Evolutionary conservation across 306 rosid genomes (phyloP).

Genomic region (Malus fusca): DNA sequence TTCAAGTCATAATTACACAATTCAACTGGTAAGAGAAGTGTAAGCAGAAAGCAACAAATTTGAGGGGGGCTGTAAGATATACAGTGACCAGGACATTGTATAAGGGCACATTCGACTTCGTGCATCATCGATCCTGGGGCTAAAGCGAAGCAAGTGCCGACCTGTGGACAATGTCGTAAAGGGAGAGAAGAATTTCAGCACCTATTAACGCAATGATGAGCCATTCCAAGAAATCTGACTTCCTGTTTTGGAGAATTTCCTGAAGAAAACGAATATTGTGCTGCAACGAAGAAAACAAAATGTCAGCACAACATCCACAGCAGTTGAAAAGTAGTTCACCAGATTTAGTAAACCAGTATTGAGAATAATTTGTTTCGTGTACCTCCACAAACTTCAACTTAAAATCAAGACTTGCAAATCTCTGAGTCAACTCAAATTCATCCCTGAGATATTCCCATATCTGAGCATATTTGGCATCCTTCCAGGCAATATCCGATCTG

Average conservation of each 20-base stretch:
- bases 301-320: not conserved
- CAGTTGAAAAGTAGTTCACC: not conserved
- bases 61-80: not conserved
- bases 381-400: constrained; percentile 99
- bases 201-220: constrained; percentile 90
- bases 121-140: constrained; percentile 13
- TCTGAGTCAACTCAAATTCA: constrained; percentile 88
- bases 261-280: constrained; percentile 96
- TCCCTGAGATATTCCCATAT: constrained; percentile 98
- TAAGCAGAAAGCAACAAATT: not conserved
- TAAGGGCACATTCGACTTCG: not conserved
- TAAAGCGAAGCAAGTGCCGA: constrained; percentile 50
- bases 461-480: constrained; percentile 98
- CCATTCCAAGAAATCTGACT: constrained; percentile 94
- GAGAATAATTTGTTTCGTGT: not conserved
- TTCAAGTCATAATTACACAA: not conserved
- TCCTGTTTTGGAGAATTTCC: constrained; percentile 93
- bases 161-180: constrained; percentile 75
- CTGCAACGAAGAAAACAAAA: constrained; percentile 29
- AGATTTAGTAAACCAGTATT: not conserved
- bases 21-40: not conserved
- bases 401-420: constrained; percentile 93
- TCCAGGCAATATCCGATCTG: constrained; percentile 99
- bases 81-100: not conserved
- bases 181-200: constrained; percentile 82